A percentile compares a stretch with the other conserved stretches of the same genome.
phyloP scores from a whole-genome alignment of 805 yeast species.

The Metschnikowia santaceciliae region DNA sequence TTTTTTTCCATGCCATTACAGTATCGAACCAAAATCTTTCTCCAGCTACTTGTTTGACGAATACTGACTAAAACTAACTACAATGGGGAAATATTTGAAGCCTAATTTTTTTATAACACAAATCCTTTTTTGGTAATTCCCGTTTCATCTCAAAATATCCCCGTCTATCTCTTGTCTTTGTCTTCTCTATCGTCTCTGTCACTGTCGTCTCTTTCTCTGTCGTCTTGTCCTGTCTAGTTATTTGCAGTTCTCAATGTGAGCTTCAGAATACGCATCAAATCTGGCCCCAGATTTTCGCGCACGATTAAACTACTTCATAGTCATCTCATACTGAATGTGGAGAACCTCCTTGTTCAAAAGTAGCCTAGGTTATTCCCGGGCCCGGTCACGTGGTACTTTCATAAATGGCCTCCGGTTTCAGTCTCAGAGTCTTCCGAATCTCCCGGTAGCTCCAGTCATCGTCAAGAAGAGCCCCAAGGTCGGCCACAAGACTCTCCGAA shows the following conservation, averaged over 20 bases:
- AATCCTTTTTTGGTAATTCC: too few relatives aligned
- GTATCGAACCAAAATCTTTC: too few relatives aligned
- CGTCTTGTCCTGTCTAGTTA: too few relatives aligned
- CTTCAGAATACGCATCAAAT: not conserved
- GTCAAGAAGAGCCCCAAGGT: constrained; percentile 7
- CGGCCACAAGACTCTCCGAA: constrained; percentile 12
- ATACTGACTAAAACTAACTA: too few relatives aligned
- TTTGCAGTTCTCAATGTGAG: not conserved
- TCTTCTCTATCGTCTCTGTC: too few relatives aligned
- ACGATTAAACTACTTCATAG: not conserved
- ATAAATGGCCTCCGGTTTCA: not conserved
- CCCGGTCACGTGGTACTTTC: not conserved
- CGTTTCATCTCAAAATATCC: too few relatives aligned
- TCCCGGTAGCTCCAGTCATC: not conserved
- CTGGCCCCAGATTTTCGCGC: not conserved
- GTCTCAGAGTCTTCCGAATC: not conserved
- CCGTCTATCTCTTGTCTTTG: too few relatives aligned
- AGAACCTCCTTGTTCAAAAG: not conserved
- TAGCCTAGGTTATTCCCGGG: not conserved
- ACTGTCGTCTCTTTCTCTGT: too few relatives aligned
- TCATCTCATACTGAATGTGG: not conserved
- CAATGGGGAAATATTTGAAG: too few relatives aligned
- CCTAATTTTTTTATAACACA: too few relatives aligned
- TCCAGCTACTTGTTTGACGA: too few relatives aligned
- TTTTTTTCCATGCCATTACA: too few relatives aligned